Evolutionary conservation across 2,329 filamentous ascomycete species (phyloP), one percentile per base, ranked within the genome.

Genomic region (Pyricularia sp.): DNA sequence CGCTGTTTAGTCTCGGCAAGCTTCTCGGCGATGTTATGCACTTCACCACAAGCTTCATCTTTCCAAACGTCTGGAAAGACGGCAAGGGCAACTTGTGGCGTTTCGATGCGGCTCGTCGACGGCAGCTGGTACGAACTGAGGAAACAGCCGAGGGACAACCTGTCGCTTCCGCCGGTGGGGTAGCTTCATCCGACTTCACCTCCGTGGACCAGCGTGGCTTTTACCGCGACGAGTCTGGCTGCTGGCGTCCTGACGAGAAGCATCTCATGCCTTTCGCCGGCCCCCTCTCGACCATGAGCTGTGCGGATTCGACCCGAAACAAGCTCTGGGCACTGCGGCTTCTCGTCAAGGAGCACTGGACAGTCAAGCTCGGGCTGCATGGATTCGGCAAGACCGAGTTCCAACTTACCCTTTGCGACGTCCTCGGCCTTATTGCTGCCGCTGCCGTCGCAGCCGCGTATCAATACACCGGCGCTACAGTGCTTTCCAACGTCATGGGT

Each of bases 401-500:
- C 36, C 79, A 83, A 50, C 75, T 90, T 70, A 87, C 82, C 69
- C 79, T 90, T 70, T 84, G 86, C 70, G 84, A 85, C 65, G 78
- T 90, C 36, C 73, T 89, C 25, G 86, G 87, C 0, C 73, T 87
- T 42, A 64, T 89, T 23, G 72, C 86, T 66, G 85, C 88, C 0
- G 74, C 90, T 11, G 77, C 81, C 20, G 83, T 85, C 7, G 82
- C 85, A 1, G 81, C 90, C 25, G 77, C 83, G 7, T 94, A 93
- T 78, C 90, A 92, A 74, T 90, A 90, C 79, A 92, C 81, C 1
- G 76, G 78, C 1, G 83, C 82, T 68, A 76, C 78, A 0, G 72
- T 87, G 73, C 79, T 97, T 55, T 94, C 92, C 64, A 98, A 98
- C 76, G 80, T 97, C 50, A 86, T 97, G 74, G 94, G 92, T 0